Base-by-base conservation (phyloP, 768 basidiomycete species). In the Russula ochroleuca region DNA sequence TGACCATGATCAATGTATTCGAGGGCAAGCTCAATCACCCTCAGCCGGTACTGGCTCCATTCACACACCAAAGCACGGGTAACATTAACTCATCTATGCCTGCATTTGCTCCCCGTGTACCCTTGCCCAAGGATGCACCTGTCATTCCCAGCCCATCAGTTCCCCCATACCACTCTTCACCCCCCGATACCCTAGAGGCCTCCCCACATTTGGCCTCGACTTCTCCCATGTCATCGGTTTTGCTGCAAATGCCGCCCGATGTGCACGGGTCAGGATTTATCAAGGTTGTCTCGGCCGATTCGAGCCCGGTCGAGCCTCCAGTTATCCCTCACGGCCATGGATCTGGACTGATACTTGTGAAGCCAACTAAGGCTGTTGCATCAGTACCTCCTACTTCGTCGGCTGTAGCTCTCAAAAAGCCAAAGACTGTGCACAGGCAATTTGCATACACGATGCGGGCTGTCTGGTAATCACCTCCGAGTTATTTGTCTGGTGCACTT, bases 1-100 rank as follows among this genome's bases (percentile, higher is more conserved):
- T 98, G 85, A 95, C 94, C 71, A 87, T 92, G 53, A 94, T 99
- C 75, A 94, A 90, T 71, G 88, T 93, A 21, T 98, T 97, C 71
- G 96, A 98, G 73, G 89, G 86, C 38, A 93, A 95, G 68, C 79
- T 98, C 9, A 90, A 80, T 60, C 86, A n/a, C 0, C 78, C 83
- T 0, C 80, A 85, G 68, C 70, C 73, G 21, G 71, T 72, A 5
- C 73, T 73, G 10, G 67, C 73, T 1, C 73, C 74, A 3, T 65
- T 67, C 28, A 28, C 67, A 0, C 69, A 67, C 3, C 71, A 71
- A 25, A 59, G 38, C 5, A 4, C 63, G 28, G 59, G 45, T 53
- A 53, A 61, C 5, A 23, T 31, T 13, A 70, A 69, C 48, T 72
- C 72, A 4, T 58, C 71, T 2, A 55, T 70, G 1, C 72, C 72